phyloP scores from a whole-genome alignment of 148 eudicot genomes.

The Camellia japonica region DNA sequence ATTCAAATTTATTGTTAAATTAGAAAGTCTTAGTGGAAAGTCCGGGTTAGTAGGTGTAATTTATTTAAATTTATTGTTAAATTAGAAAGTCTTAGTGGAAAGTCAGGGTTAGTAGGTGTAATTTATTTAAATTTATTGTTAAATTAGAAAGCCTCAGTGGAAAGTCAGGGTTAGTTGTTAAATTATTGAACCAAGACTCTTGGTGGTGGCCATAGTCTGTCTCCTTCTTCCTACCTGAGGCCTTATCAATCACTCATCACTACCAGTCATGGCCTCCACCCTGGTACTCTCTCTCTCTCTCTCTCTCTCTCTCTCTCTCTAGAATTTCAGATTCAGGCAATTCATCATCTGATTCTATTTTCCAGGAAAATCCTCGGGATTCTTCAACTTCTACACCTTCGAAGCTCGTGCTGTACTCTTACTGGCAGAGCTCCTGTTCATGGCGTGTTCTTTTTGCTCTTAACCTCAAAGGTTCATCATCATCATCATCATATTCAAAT shows the following conservation, averaged over 20 bases:
- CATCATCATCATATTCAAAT: not conserved
- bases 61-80: no score
- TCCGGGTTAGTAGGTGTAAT: no score
- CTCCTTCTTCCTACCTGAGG: not conserved
- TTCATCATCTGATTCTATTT: not conserved
- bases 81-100: no score
- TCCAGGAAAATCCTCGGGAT: not conserved
- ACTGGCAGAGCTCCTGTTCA: constrained; percentile 65
- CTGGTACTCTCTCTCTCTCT: not conserved
- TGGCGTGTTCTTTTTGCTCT: constrained; percentile 70
- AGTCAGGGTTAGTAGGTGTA: no score
- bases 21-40: no score
- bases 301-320: constrained; percentile 1
- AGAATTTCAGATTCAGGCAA: not conserved
- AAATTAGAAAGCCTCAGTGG: no score
- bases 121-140: no score
- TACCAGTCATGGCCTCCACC: not conserved
- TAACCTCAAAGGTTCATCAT: constrained; percentile 50
- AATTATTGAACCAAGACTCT: no score
- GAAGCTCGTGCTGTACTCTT: constrained; percentile 45
- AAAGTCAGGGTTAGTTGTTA: no score
- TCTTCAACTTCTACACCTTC: constrained; percentile 21
- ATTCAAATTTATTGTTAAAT: no score
- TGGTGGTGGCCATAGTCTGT: no score
- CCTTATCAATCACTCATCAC: not conserved